Conservation (phyloP, 768 basidiomycete species). For the Suillus weaverae region DNA sequence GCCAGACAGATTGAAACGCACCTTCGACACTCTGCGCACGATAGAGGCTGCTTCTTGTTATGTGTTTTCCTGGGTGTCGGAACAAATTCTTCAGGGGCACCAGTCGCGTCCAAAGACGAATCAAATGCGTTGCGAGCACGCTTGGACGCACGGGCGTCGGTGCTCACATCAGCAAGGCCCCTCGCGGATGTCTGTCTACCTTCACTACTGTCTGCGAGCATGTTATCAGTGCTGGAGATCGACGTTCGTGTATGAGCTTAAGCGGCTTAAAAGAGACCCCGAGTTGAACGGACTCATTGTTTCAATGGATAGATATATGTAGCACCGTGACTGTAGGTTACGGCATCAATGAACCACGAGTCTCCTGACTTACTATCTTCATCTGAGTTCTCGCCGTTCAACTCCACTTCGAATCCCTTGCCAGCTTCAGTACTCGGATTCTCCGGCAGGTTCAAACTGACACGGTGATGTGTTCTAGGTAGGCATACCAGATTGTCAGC, state of each 20-base stretch:
- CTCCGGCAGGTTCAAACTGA: slow-evolving; percentile 2
- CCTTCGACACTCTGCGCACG: slow-evolving; percentile 66
- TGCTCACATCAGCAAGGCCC: slow-evolving; percentile 12
- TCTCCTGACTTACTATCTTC: slow-evolving; percentile 11
- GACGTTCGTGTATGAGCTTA: slow-evolving; percentile 18
- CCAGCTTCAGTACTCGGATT: slow-evolving; percentile 8
- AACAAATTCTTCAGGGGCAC: slow-evolving; percentile 15
- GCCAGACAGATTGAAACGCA: slow-evolving; percentile 24
- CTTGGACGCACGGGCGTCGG: slow-evolving; percentile 42
- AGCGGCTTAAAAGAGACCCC: slow-evolving; percentile 14
- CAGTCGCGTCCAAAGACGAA: slow-evolving; percentile 13
- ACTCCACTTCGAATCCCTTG: slow-evolving; percentile 8
- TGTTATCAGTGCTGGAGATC: slow-evolving; percentile 26
- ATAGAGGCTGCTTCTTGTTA: slow-evolving; percentile 46
- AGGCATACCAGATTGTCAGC: background rate
- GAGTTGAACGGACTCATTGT: slow-evolving; percentile 18
- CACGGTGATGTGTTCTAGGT: background rate
- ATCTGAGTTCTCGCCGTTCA: slow-evolving; percentile 13
- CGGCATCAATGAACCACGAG: slow-evolving; percentile 16
- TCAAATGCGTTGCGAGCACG: slow-evolving; percentile 42
- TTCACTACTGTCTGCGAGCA: slow-evolving; percentile 14
- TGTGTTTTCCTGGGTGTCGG: slow-evolving; percentile 15
- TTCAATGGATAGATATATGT: slow-evolving; percentile 14
- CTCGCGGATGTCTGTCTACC: background rate
- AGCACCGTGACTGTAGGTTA: slow-evolving; percentile 8